A percentile compares a stretch with the other conserved stretches of the same genome.
phyloP scores from a whole-genome alignment of 805 yeast genomes.

The Tetrapisispora fleetii region DNA sequence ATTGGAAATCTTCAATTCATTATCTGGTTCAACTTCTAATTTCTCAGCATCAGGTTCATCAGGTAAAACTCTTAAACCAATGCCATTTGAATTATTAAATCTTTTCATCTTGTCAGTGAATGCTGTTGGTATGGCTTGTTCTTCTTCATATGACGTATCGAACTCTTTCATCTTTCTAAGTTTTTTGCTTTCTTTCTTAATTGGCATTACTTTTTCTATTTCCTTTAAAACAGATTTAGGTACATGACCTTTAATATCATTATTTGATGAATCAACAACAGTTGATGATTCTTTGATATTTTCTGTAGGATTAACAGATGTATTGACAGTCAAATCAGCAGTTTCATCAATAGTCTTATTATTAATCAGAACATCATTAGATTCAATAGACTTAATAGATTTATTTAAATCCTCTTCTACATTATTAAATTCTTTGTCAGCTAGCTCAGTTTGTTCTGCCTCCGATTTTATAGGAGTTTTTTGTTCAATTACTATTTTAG shows the following conservation, averaged over 20 bases:
- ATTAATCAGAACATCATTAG: not conserved
- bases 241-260: not conserved
- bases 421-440: not conserved
- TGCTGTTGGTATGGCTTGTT: not conserved
- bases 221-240: not conserved
- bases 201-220: not conserved
- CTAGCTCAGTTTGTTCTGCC: too few species aligned
- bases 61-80: constrained; percentile 10
- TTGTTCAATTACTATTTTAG: not conserved
- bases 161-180: not conserved
- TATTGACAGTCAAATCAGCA: not conserved
- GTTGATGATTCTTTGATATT: not conserved
- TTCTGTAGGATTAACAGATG: not conserved
- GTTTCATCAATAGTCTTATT: not conserved
- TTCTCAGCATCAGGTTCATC: not conserved
- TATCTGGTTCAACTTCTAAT: not conserved
- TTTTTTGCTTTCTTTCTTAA: not conserved
- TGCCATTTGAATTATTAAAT: constrained; percentile 12
- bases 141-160: constrained; percentile 3
- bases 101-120: constrained; percentile 15
- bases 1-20: not conserved
- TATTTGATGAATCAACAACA: not conserved
- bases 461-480: not conserved
- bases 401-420: not conserved
- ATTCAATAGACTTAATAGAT: not conserved